Percentiles rank a stretch among this genome's conserved stretches.
These are phyloP conservation scores for Amaranthus palmeri DNA, from an alignment of 148 eudicot genomes.

Conservation along the genomic window DNA sequence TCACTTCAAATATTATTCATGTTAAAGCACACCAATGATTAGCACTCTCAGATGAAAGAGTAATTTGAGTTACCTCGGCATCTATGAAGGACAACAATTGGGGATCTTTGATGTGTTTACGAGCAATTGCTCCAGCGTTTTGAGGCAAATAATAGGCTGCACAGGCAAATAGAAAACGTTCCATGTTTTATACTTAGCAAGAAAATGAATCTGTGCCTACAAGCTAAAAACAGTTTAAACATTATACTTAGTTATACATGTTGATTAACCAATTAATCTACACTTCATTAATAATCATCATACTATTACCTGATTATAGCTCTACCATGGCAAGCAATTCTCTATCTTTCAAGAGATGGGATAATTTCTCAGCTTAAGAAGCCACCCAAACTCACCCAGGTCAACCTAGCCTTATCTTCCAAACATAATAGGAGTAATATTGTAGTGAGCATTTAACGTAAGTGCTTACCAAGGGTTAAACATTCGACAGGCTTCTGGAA, in stretches of 20 bases:
- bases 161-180: conserved; percentile 16
- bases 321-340: background rate
- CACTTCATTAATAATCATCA: background rate
- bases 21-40: conserved; percentile 13
- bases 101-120: conserved; percentile 79
- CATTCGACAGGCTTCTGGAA: conserved; percentile 91
- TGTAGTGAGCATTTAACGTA: background rate
- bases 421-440: background rate
- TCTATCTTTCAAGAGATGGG: background rate
- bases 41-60: conserved; percentile 7
- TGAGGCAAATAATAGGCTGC: conserved; percentile 96
- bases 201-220: background rate
- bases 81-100: conserved; percentile 81
- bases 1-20: conserved; percentile 13
- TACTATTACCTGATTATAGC: background rate
- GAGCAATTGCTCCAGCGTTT: conserved; percentile 94
- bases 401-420: background rate
- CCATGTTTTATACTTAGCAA: background rate
- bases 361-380: background rate
- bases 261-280: background rate
- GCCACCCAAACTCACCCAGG: no score
- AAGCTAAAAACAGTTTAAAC: background rate
- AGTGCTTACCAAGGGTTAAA: conserved; percentile 79
- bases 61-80: conserved; percentile 66
- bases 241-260: background rate